Conservation (phyloP, 2,329 filamentous ascomycete species). For the Fusarium domesticum region DNA sequence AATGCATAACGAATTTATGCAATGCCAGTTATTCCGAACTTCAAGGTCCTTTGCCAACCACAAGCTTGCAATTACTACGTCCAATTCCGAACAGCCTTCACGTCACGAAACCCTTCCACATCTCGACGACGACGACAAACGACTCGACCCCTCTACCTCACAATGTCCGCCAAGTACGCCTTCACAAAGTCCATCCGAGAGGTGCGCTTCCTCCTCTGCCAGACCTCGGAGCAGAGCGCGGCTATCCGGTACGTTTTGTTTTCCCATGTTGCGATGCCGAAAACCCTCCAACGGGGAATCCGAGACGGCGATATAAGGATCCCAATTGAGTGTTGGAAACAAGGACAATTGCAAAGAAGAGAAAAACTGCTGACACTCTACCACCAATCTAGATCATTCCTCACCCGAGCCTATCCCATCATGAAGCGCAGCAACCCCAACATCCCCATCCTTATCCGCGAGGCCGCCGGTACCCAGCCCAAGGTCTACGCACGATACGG, state of each 20-base stretch:
- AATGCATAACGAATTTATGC: background rate
- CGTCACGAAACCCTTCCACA: conserved; percentile 1
- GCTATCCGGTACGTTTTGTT: conserved; percentile 68
- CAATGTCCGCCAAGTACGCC: conserved; percentile 89
- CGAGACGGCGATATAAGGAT: too few relatives aligned
- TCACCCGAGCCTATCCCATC: conserved; percentile 86
- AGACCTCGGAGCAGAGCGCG: conserved; percentile 86
- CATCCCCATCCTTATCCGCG: conserved; percentile 90
- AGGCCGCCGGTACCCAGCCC: conserved; percentile 80
- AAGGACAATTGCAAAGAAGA: too few relatives aligned
- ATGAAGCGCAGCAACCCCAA: conserved; percentile 99
- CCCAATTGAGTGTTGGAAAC: too few relatives aligned
- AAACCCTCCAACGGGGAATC: too few relatives aligned
- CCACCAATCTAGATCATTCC: conserved; percentile 65
- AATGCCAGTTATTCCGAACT: conserved; percentile 14
- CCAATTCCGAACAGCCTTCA: conserved; percentile 3
- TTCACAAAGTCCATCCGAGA: conserved; percentile 89
- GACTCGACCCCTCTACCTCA: conserved; percentile 16
- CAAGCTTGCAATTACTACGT: conserved; percentile 29
- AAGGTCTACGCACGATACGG: conserved; percentile 91
- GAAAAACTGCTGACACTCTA: too few relatives aligned
- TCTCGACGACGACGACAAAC: conserved; percentile 1
- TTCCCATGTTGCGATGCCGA: conserved; percentile 1
- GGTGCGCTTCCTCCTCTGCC: conserved; percentile 95
- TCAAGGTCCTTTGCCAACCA: conserved; percentile 29